phyloP scores from a whole-genome alignment of 805 yeast species.

The Maudiozyma barnettii region DNA sequence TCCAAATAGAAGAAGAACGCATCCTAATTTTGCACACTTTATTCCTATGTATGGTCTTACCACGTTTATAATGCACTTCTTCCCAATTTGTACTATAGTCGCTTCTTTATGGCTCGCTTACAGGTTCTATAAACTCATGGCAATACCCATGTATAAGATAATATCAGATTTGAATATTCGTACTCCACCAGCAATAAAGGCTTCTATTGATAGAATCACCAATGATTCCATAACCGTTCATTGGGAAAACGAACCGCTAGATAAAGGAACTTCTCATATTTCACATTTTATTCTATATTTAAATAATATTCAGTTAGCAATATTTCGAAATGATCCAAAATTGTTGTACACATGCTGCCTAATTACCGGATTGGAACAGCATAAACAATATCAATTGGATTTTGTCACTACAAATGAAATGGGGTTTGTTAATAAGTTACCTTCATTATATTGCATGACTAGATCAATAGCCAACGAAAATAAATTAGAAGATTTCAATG shows the following conservation, averaged over 20 bases:
- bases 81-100: conserved; percentile 2
- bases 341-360: conserved; percentile 27
- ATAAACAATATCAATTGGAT: conserved; percentile 25
- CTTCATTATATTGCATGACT: conserved; percentile 25
- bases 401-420: conserved; percentile 26
- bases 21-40: not conserved
- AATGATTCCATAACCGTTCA: conserved; percentile 23
- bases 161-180: conserved; percentile 22
- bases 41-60: not conserved
- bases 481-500: not conserved
- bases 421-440: conserved; percentile 28
- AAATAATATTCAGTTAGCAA: conserved; percentile 24
- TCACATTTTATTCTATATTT: conserved; percentile 25
- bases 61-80: not conserved
- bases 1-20: not conserved
- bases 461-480: conserved; percentile 3
- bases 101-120: conserved; percentile 22
- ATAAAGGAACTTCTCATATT: conserved; percentile 7
- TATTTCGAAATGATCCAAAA: conserved; percentile 23
- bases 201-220: conserved; percentile 27
- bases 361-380: conserved; percentile 18
- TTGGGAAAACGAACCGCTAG: conserved; percentile 27
- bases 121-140: conserved; percentile 22
- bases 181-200: conserved; percentile 27
- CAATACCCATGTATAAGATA: conserved; percentile 24